Base-by-base conservation (phyloP, 345 rosid species). In the Dovyalis caffra region DNA sequence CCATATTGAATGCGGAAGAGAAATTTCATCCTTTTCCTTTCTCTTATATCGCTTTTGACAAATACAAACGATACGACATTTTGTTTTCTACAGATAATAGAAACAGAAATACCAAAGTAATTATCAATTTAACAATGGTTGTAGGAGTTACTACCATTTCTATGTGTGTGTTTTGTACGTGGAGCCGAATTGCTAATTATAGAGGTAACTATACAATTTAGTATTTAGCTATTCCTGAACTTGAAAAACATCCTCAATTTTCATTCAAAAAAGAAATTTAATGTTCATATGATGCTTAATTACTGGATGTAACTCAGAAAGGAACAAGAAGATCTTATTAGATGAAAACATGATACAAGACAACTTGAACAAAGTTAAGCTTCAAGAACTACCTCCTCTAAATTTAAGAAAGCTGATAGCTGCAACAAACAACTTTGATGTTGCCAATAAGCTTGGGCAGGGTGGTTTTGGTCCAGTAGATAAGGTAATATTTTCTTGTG, bases 391-490 rank as follows among this genome's bases (percentile, higher is more conserved):
- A 35, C 38, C 38, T 35, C 8, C 8, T 5, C 8, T 35, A 7
- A 35, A 9, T 35, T 35, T 35, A 35, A 6, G 7, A 66, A 47
- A 66, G 68, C n/a, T 81, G 35, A 70, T 73, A 56, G 64, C 28
- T 66, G 82, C 85, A 66, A 79, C 86, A 12, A 67, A 72, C 65
- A 45, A 75, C 69, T 86, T 86, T 56, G 25, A 76, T 8, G 4
- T n/a, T 3, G 35, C 32, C 18, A 81, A 75, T 57, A 74, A 81
- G 64, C 78, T 83, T 2, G 88, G 88, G 23, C 67, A 83, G 70
- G 88, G 86, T 6, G 84, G 88, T 31, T 85, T 85, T 32, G 88
- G 86, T 35, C 81, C 86, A 0, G 85, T 85, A 1, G 82, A 83
- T 74, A 72, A 23, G 85, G 88, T 83, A 79, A 64, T n/a, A 32